A percentile compares a stretch with the other conserved stretches of the same genome.
phyloP scores from a whole-genome alignment of 2,329 filamentous ascomycete species.

The Microsporum ferrugineum region DNA sequence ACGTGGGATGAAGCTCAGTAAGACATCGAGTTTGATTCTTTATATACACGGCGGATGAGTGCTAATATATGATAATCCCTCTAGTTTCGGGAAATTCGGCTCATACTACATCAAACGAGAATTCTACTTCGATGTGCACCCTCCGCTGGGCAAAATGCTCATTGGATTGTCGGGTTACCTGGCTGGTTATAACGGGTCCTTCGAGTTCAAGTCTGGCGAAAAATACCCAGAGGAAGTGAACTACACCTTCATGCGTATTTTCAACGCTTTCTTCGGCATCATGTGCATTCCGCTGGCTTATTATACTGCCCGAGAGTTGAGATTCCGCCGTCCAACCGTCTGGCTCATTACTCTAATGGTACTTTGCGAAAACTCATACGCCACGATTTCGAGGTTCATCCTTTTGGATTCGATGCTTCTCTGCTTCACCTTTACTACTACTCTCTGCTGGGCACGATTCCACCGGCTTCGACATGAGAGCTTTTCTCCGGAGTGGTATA shows the following conservation, averaged over 20 bases:
- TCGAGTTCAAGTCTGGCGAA: conserved; percentile 98
- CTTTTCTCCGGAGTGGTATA: conserved; percentile 85
- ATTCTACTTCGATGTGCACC: conserved; percentile 97
- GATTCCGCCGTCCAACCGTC: conserved; percentile 72
- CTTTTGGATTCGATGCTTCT: conserved; percentile 97
- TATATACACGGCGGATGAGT: not conserved
- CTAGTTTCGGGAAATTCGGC: conserved; percentile 65
- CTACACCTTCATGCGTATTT: conserved; percentile 96
- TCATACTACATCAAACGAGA: conserved; percentile 98
- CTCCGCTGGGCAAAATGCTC: conserved; percentile 95
- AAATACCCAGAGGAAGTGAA: conserved; percentile 87
- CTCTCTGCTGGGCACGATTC: conserved; percentile 95
- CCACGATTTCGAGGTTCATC: conserved; percentile 96
- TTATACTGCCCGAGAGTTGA: conserved; percentile 83
- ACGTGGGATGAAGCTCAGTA: conserved; percentile 70
- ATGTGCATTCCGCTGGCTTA: conserved; percentile 89
- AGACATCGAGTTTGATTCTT: conserved; percentile 20
- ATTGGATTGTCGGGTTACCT: conserved; percentile 92
- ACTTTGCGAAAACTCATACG: conserved; percentile 97
- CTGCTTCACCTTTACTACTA: conserved; percentile 95
- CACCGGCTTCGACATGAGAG: conserved; percentile 75
- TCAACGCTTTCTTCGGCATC: conserved; percentile 91
- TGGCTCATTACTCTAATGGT: conserved; percentile 97
- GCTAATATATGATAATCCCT: conserved; percentile 3
- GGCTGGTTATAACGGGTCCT: conserved; percentile 96